Base-by-base conservation (phyloP, 192 early-diverging fungal genomes). In the Funneliformis geosporum region DNA sequence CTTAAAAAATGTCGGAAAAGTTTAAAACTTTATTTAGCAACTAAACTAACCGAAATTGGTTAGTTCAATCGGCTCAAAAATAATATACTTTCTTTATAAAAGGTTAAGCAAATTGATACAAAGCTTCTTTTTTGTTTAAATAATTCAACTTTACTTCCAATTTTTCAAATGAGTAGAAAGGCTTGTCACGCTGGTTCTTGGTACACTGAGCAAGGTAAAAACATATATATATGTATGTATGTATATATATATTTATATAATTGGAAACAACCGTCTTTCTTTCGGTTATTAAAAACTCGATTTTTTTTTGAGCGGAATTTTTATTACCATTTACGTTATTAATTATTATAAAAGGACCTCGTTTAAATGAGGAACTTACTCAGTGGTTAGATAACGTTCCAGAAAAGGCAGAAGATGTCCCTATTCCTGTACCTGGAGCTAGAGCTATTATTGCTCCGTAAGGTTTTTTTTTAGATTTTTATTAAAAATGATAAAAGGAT, bases 391-490 rank as follows among this genome's bases (percentile, higher is more conserved):
- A 78, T 59, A 80, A 82, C 14, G 91, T 88, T 0, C 84, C 86
- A 10, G 38, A 50, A 47, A 67, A 43, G 0, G 78, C 78, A 2
- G 47, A 83, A 14, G 66, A 67, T 25, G 60, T 81, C 38, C 50
- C 76, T 1, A 80, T 85, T 61, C 91, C 90, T 0, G 87, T 88
- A 38, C 44, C 79, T 0, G 83, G 83, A 4, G 85, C 85, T 11
- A 83, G 90, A 25, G 94, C 92, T 12, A 88, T 95, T 72, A 95
- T 95, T 80, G 91, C 87, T 33, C 93, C 94, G 94, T 94, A 86
- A 89, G 89, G 74, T 25, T 3, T 60, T 28, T 69, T 68, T 61
- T 14, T 6, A 11, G 10, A 47, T n/a, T 43, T 42, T 39, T 11
- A 42, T 40, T 18, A 4, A 8, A 43, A 43, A 40, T 38, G 21